Conservation (phyloP, 257 asterid species). For the Ehretia macrophylla region DNA sequence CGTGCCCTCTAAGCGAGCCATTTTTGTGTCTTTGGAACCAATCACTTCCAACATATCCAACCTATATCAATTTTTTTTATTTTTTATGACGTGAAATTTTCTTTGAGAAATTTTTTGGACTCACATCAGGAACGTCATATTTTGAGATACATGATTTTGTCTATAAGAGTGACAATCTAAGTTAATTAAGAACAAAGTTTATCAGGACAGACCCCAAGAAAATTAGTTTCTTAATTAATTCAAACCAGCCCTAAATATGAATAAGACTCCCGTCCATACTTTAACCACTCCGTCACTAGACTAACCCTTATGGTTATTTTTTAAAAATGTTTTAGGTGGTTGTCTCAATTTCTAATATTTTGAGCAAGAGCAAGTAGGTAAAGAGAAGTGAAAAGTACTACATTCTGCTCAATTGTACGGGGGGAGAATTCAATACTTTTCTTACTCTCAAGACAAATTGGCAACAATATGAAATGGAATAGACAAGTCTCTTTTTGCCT, state of each 20-base stretch:
- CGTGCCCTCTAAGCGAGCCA: slow-evolving; percentile 36
- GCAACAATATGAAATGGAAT: slow-evolving; percentile 25
- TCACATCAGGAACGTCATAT: too few relatives aligned
- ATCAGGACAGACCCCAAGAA: too few relatives aligned
- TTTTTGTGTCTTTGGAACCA: slow-evolving; percentile 21
- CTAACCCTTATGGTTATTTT: too few relatives aligned
- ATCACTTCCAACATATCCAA: slow-evolving; percentile 5
- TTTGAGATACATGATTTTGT: too few relatives aligned
- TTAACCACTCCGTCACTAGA: too few relatives aligned
- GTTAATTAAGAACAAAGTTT: too few relatives aligned
- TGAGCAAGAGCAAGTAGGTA: not conserved
- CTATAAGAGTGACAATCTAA: too few relatives aligned
- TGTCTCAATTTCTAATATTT: not conserved
- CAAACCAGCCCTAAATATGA: too few relatives aligned
- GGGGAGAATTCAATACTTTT: slow-evolving; percentile 36
- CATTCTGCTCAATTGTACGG: not conserved
- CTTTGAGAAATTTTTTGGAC: too few relatives aligned
- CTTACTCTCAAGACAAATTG: slow-evolving; percentile 30
- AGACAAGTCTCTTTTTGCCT: slow-evolving; percentile 29
- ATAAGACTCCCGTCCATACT: too few relatives aligned
- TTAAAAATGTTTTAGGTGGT: not conserved
- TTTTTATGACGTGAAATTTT: not conserved
- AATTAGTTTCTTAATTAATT: not conserved
- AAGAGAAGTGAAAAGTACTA: slow-evolving; percentile 1
- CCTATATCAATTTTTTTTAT: not conserved